Evolutionary conservation across 129 eudicot species (phyloP).

Genomic region (Lactuca saligna): DNA sequence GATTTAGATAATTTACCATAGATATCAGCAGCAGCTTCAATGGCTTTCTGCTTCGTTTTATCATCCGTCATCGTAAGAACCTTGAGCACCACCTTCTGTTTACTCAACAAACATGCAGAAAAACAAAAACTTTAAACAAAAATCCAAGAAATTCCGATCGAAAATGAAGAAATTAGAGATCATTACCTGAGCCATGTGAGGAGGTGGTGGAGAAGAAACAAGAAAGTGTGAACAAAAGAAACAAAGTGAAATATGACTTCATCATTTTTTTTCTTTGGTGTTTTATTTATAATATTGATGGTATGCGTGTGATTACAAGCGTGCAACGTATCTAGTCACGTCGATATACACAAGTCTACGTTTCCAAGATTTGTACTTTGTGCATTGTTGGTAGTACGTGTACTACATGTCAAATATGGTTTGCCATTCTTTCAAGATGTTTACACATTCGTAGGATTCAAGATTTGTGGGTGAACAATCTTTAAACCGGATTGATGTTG

Average conservation of each 20-base stretch:
- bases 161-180: constrained; percentile 12
- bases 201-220: constrained; percentile 13
- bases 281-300: constrained; percentile 22
- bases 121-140: neutral
- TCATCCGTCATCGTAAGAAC: constrained; percentile 92
- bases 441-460: neutral
- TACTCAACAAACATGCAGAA: constrained; percentile 13
- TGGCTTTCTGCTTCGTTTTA: constrained; percentile 86
- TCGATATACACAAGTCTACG: constrained; percentile 1
- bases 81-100: constrained; percentile 77
- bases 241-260: constrained; percentile 22
- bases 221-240: constrained; percentile 31
- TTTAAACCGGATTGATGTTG: neutral
- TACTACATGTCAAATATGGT: constrained; percentile 5
- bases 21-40: constrained; percentile 95
- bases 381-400: constrained; percentile 6
- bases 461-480: neutral
- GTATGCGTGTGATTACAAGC: constrained; percentile 18
- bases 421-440: constrained; percentile 3
- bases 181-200: constrained; percentile 41
- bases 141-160: neutral
- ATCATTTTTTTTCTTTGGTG: constrained; percentile 19
- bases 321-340: constrained; percentile 33
- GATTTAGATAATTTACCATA: constrained; percentile 47
- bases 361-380: constrained; percentile 1